Conservation (phyloP, 306 rosid genomes). For the Arachis stenosperma region DNA sequence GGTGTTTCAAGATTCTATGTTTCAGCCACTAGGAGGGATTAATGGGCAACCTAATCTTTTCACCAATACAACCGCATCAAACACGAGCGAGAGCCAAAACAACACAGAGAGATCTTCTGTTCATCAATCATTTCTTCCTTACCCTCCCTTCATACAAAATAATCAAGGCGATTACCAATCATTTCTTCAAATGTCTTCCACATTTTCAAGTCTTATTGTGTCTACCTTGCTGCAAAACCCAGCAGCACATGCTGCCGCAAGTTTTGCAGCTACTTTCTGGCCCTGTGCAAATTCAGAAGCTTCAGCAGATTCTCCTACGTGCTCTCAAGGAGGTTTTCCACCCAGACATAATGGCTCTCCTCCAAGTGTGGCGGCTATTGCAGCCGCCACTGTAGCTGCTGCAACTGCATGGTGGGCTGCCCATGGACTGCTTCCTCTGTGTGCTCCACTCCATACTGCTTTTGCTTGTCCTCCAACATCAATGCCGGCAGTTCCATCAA, state of each 20-base stretch:
- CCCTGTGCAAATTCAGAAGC: constrained; percentile 65
- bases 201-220: constrained; percentile 75
- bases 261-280: constrained; percentile 82
- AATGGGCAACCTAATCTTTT: constrained; percentile 51
- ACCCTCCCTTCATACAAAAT: constrained; percentile 63
- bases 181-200: constrained; percentile 65
- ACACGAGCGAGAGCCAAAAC: constrained; percentile 60
- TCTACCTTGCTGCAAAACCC: constrained; percentile 88
- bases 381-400: constrained; percentile 89
- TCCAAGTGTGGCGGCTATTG: constrained; percentile 80
- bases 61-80: constrained; percentile 58
- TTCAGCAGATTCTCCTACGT: constrained; percentile 54
- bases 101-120: constrained; percentile 58
- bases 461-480: constrained; percentile 62
- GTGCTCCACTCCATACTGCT: constrained; percentile 74
- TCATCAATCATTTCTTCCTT: constrained; percentile 68
- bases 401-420: constrained; percentile 99
- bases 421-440: constrained; percentile 86
- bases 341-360: constrained; percentile 60
- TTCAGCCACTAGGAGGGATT: constrained; percentile 63
- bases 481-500: constrained; percentile 50
- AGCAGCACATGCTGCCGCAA: constrained; percentile 92
- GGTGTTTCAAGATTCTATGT: constrained; percentile 56
- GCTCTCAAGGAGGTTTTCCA: constrained; percentile 58
- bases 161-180: constrained; percentile 63